Evolutionary conservation across 805 yeast genomes (phyloP).

Genomic region (Candida nonsorbophila): DNA sequence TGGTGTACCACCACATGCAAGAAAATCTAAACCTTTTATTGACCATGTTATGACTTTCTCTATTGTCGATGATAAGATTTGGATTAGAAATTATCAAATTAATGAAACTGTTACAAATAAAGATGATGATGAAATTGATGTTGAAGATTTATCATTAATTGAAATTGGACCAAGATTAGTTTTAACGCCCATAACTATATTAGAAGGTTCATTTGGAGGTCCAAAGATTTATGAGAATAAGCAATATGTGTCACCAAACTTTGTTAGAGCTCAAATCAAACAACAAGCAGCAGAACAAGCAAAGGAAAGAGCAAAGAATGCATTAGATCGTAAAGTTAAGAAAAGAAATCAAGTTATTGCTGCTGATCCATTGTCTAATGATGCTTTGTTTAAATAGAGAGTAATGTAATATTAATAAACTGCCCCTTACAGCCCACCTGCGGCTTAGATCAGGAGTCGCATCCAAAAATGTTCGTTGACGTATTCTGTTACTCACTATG

Average conservation of each 20-base stretch:
- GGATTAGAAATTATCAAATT: constrained; percentile 95
- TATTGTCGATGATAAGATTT: constrained; percentile 86
- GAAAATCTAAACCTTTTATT: constrained; percentile 89
- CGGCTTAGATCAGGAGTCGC: too few species aligned
- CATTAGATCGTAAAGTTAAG: constrained; percentile 68
- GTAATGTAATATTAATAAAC: background rate
- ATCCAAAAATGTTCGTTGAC: too few species aligned
- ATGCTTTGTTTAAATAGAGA: constrained; percentile 52
- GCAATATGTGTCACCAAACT: constrained; percentile 94
- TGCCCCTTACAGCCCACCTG: too few species aligned
- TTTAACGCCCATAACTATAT: constrained; percentile 80
- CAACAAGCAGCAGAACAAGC: constrained; percentile 80
- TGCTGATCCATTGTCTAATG: constrained; percentile 80
- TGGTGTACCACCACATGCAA: constrained; percentile 93
- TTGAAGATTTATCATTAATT: constrained; percentile 67
- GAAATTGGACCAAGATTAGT: constrained; percentile 98
- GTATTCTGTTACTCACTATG: too few species aligned
- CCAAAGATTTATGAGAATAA: constrained; percentile 96
- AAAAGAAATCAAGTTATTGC: constrained; percentile 69
- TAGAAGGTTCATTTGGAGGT: constrained; percentile 97
- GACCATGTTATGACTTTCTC: constrained; percentile 94
- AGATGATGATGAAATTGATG: constrained; percentile 34
- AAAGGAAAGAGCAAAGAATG: constrained; percentile 70
- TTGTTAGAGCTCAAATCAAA: constrained; percentile 82
- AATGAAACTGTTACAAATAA: constrained; percentile 58